A percentile compares a stretch with the other conserved stretches of the same genome.
phyloP scores from a whole-genome alignment of 2,329 filamentous ascomycete genomes.

The Mycogone perniciosa region DNA sequence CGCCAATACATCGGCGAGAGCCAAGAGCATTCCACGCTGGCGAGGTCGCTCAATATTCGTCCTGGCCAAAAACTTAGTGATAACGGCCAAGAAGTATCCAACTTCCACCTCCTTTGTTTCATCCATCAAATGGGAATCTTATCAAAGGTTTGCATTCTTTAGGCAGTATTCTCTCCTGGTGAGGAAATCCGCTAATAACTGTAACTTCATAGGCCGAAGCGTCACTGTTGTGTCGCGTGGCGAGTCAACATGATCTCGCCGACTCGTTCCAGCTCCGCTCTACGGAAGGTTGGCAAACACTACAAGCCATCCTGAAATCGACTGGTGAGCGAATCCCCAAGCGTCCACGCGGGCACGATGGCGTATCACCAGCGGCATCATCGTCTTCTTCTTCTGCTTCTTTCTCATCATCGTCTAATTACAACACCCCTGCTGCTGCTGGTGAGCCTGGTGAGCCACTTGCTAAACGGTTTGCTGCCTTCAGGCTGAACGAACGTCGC shows the following conservation, averaged over 20 bases:
- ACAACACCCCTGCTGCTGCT: constrained; percentile 19
- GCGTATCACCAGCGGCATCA: constrained; percentile 20
- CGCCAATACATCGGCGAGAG: constrained; percentile 78
- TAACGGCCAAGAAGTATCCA: constrained; percentile 66
- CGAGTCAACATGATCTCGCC: constrained; percentile 70
- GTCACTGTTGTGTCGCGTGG: constrained; percentile 75
- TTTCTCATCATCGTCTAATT: constrained; percentile 19
- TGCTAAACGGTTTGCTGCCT: constrained; percentile 61
- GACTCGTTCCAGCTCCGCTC: constrained; percentile 79
- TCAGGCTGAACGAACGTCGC: constrained; percentile 50
- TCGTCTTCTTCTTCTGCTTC: constrained; percentile 20
- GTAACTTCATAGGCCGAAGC: constrained; percentile 70
- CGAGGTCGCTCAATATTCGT: constrained; percentile 60
- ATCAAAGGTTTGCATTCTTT: constrained; percentile 62
- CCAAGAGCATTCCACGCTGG: constrained; percentile 67
- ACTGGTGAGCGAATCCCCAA: constrained; percentile 94
- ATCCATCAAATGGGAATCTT: constrained; percentile 74
- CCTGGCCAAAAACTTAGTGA: constrained; percentile 53
- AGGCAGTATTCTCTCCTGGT: background rate
- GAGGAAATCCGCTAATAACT: background rate
- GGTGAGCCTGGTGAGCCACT: constrained; percentile 45
- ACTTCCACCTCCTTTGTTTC: constrained; percentile 92
- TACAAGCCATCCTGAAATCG: constrained; percentile 89
- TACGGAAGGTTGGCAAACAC: constrained; percentile 86
- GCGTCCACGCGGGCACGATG: constrained; percentile 46